Base-by-base conservation (phyloP, 2,329 filamentous ascomycete genomes). In the Cladosporium sp. region DNA sequence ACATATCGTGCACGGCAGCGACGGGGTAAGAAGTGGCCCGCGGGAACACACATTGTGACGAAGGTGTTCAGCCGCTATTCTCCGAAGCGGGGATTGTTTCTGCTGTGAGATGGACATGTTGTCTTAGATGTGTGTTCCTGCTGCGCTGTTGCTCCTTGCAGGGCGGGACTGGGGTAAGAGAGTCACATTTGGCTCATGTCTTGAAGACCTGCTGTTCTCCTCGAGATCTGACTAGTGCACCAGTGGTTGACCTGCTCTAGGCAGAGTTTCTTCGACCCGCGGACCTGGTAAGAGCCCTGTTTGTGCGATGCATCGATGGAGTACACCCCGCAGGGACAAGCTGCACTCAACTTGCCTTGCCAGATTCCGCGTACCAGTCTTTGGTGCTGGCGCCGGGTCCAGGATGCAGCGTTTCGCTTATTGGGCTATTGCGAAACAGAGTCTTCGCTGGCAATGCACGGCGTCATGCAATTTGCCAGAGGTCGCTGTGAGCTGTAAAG, bases 341-440 rank as follows among this genome's bases (percentile, higher is more conserved):
- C 51, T 61, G 56, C 59, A 53, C 36, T 58, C 30, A 59, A 34
- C 66, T 49, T 18, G 51, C 65, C 36, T 62, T 46, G 57, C 39
- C 54, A 56, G 46, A 25, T 13, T 51, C 48, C 54, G 59, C 57
- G 48, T 39, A 58, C 63, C 67, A 28, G 39, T 62, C 16, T 63
- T 58, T 60, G 53, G 43, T 39, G 63, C 36, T 60, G 53, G 43
- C 49, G 63, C 36, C 51, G 28, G 25, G 30, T 8, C 30, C 25
- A 30, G 26, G 8, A 36, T 62, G 66, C 67, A 67, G 66, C 62
- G 39, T 61, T 56, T 58, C 64, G 53, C 62, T 61, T 51, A 25
- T 57, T 58, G 66, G 59, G 46, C 49, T 21, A 63, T 56, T 54
- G 49, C 58, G 68, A 68, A 69, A 69, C 67, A 36, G 28, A 63